Evolutionary conservation across 345 rosid species (phyloP).

Genomic region (Citrus hindsii): DNA sequence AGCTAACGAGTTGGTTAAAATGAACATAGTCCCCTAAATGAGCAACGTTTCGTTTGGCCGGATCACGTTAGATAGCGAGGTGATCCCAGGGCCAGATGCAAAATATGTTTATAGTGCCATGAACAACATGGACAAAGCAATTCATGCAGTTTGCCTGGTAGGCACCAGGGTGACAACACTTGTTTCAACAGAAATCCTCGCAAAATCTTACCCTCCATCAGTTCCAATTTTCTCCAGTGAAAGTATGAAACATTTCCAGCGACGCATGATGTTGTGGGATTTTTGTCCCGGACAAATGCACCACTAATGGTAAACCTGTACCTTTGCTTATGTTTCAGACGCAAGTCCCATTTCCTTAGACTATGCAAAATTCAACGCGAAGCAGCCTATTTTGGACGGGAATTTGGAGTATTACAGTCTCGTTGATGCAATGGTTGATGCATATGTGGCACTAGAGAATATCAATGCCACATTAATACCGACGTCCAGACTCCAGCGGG

Average conservation of each 20-base stretch:
- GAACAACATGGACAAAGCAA: no score
- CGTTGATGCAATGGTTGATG: constrained; percentile 11
- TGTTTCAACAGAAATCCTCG: no score
- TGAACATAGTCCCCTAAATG: no score
- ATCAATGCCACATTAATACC: not conserved
- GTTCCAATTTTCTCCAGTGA: not conserved
- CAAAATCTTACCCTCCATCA: not conserved
- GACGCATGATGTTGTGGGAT: no score
- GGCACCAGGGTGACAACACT: no score
- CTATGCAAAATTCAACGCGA: constrained; percentile 19
- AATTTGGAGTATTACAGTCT: constrained; percentile 22
- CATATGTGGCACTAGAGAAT: constrained; percentile 25
- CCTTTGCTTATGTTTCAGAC: constrained; percentile 25
- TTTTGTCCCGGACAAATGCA: not conserved
- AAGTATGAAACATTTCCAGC: not conserved
- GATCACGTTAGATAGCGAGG: no score
- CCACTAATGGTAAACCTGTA: constrained; percentile 33
- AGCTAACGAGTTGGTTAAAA: no score
- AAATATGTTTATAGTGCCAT: no score
- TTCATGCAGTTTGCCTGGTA: no score
- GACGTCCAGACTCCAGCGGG: constrained; percentile 24
- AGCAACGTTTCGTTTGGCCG: no score
- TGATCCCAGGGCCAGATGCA: no score
- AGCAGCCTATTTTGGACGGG: constrained; percentile 22
- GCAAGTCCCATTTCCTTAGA: constrained; percentile 18